Conservation (phyloP, 345 rosid species). For the Eucalyptus pauciflora region DNA sequence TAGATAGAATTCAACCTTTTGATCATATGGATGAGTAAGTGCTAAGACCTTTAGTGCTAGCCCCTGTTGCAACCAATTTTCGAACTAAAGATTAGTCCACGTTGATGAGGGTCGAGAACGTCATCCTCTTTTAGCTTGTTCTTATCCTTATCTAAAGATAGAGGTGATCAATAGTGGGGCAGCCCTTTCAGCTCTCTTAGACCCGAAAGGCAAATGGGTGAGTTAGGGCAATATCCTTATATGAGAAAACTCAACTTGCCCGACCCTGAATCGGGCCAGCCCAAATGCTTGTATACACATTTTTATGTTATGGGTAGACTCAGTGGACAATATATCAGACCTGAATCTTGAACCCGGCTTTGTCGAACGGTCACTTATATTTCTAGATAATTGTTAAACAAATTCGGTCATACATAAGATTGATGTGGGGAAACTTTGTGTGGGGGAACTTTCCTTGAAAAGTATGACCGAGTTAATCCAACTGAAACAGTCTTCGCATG, state of each 20-base stretch:
- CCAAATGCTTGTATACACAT: fast-evolving
- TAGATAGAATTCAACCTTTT: background rate
- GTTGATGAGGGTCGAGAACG: background rate
- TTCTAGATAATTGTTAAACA: background rate
- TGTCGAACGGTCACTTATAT: background rate
- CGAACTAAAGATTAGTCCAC: background rate
- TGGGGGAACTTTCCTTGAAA: background rate
- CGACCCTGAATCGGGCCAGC: background rate
- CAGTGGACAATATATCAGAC: background rate
- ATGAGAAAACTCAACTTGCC: background rate
- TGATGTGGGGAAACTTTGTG: background rate
- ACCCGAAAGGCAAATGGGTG: background rate
- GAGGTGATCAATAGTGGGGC: background rate
- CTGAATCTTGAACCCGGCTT: background rate
- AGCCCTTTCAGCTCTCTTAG: background rate
- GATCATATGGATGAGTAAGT: background rate
- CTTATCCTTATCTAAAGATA: background rate
- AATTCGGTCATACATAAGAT: background rate
- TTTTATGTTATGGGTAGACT: background rate
- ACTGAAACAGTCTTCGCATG: background rate
- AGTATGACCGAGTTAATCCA: background rate
- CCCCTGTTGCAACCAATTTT: background rate
- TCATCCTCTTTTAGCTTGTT: background rate
- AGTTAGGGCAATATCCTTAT: background rate
- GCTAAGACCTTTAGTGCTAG: background rate